A percentile compares a stretch with the other conserved stretches of the same genome.
Conservation (phyloP, 1,284 basidiomycete species). For the Butyriboletus appendiculatus region DNA sequence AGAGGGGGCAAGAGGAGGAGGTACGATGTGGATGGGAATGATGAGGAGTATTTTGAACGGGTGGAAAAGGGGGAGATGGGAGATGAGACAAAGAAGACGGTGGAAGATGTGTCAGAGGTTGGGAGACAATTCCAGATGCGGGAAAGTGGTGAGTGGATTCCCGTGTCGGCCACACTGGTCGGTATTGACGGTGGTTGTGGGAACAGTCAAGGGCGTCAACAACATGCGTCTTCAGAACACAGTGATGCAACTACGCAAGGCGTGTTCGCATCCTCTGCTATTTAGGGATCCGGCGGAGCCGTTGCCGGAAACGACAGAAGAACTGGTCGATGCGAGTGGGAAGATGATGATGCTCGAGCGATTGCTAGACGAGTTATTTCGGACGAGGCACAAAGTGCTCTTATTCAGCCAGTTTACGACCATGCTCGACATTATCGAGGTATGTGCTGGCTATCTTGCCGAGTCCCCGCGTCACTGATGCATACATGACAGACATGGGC, state of each 20-base stretch:
- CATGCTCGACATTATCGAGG: constrained; percentile 94
- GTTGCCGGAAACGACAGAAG: constrained; percentile 50
- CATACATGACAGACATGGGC: constrained; percentile 73
- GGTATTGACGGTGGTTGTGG: neutral
- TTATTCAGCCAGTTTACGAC: constrained; percentile 96
- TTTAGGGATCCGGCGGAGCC: constrained; percentile 82
- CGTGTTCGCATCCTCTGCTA: constrained; percentile 92
- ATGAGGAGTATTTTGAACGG: constrained; percentile 72
- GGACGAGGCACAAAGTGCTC: constrained; percentile 84
- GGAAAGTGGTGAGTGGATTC: constrained; percentile 50
- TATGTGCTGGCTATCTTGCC: constrained; percentile 34
- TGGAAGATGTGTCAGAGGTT: constrained; percentile 44
- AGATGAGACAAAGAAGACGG: constrained; percentile 39
- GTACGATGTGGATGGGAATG: constrained; percentile 44
- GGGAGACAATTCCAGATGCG: constrained; percentile 58
- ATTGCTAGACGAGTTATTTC: constrained; percentile 84
- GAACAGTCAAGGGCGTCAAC: constrained; percentile 78
- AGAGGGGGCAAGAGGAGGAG: constrained; percentile 34
- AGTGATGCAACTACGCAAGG: constrained; percentile 94
- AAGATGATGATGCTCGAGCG: constrained; percentile 98
- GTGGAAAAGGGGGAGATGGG: constrained; percentile 51
- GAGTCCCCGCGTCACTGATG: neutral
- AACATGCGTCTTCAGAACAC: constrained; percentile 92
- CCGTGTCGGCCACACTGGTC: neutral
- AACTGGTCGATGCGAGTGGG: constrained; percentile 84